A percentile compares a stretch with the other conserved stretches of the same genome.
Evolutionary conservation across 208 protist species (phyloP).

Genomic region (Leishmania major): DNA sequence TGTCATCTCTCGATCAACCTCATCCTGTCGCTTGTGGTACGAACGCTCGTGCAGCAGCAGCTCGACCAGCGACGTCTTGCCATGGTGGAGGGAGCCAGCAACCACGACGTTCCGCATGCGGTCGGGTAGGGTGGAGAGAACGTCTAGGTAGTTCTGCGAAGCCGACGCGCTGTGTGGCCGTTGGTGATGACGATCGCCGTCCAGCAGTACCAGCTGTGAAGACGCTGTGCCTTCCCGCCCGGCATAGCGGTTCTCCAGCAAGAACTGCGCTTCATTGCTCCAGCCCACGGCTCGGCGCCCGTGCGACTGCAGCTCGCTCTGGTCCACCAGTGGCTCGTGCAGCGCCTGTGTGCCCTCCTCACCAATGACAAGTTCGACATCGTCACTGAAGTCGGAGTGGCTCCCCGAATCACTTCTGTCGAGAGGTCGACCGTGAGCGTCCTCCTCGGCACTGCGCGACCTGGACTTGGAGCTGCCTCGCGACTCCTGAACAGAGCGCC

Average conservation of each 20-base stretch:
- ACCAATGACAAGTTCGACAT: conserved; percentile 83
- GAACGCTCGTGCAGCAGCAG: conserved; percentile 43
- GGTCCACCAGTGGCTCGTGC: conserved; percentile 67
- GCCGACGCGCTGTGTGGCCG: not conserved
- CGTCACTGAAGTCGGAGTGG: conserved; percentile 73
- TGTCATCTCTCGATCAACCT: conserved; percentile 63
- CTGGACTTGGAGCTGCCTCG: conserved; percentile 30
- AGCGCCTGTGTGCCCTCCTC: conserved; percentile 67
- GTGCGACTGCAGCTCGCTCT: conserved; percentile 26
- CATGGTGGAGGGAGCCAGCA: conserved; percentile 96
- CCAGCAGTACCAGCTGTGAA: conserved; percentile 29
- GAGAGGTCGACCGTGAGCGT: not conserved
- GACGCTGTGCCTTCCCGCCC: not conserved
- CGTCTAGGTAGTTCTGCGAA: conserved; percentile 44
- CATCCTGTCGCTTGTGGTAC: conserved; percentile 64
- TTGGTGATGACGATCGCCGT: not conserved
- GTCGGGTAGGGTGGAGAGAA: conserved; percentile 56
- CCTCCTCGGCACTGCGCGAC: conserved; percentile 15
- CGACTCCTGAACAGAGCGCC: conserved; percentile 28
- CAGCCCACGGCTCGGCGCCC: conserved; percentile 6
- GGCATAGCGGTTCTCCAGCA: conserved; percentile 44
- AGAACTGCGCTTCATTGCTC: conserved; percentile 30
- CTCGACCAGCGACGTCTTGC: conserved; percentile 97
- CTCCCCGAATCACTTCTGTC: conserved; percentile 1
- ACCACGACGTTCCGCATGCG: conserved; percentile 95